phyloP scores from a whole-genome alignment of 345 rosid species.

The Pistacia integerrima region DNA sequence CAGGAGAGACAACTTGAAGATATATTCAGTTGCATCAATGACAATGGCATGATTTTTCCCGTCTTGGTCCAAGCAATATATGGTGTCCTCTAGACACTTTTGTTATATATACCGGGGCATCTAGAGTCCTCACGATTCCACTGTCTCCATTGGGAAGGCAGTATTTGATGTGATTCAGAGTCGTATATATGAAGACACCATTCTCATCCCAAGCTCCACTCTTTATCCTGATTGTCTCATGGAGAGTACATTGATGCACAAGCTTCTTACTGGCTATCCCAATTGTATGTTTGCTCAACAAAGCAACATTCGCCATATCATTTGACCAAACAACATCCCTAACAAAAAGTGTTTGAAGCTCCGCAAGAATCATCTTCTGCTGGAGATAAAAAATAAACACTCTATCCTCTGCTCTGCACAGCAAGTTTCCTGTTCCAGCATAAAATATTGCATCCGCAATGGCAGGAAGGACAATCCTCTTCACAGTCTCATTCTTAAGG shows the following conservation, averaged over 20 bases:
- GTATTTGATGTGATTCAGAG: conserved; percentile 75
- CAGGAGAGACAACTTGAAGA: conserved; percentile 77
- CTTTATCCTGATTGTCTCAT: conserved; percentile 80
- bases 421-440: conserved; percentile 81
- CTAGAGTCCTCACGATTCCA: conserved; percentile 73
- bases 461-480: conserved; percentile 62
- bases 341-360: conserved; percentile 67
- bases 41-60: conserved; percentile 62
- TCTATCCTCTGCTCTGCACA: conserved; percentile 81
- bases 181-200: conserved; percentile 82
- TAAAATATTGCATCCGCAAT: conserved; percentile 74
- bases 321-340: conserved; percentile 82
- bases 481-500: conserved; percentile 71
- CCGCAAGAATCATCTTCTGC: conserved; percentile 77
- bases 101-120: conserved; percentile 71
- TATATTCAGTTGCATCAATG: conserved; percentile 77
- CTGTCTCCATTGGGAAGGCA: conserved; percentile 88
- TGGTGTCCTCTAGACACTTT: conserved; percentile 60
- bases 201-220: conserved; percentile 93
- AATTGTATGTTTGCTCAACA: conserved; percentile 87
- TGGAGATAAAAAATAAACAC: conserved; percentile 80
- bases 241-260: conserved; percentile 73
- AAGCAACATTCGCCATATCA: conserved; percentile 82
- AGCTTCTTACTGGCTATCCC: conserved; percentile 76
- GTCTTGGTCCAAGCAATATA: conserved; percentile 77